Percentiles rank a stretch among this genome's conserved stretches.
Conservation (phyloP, 2,329 filamentous ascomycete species). For the Cucurbitaria berberidis region DNA sequence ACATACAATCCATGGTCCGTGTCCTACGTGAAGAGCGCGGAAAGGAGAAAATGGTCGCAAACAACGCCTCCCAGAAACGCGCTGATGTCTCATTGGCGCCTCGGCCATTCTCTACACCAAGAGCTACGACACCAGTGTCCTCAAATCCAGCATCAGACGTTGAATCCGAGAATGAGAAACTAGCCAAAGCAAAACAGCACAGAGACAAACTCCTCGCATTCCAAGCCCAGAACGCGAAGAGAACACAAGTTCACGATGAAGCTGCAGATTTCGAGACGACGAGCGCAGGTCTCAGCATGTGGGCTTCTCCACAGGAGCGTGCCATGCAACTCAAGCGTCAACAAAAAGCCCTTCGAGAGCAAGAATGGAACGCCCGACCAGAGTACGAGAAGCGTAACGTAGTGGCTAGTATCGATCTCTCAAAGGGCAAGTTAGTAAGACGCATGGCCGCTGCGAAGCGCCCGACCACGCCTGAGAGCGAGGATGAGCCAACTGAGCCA, state of each 20-base stretch:
- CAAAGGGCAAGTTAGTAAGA: constrained; percentile 76
- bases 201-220: constrained; percentile 81
- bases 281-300: constrained; percentile 69
- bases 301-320: constrained; percentile 82
- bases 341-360: constrained; percentile 80
- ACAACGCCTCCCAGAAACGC: constrained; percentile 72
- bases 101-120: constrained; percentile 61
- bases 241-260: constrained; percentile 87
- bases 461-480: constrained; percentile 59
- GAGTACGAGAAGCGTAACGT: constrained; percentile 89
- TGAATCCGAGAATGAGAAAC: constrained; percentile 62
- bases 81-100: constrained; percentile 69
- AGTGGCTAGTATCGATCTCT: constrained; percentile 83
- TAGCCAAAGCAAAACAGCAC: constrained; percentile 75
- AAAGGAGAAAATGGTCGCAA: constrained; percentile 81
- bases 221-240: constrained; percentile 82
- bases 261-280: constrained; percentile 75
- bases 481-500: constrained; percentile 52
- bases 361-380: constrained; percentile 83
- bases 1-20: constrained; percentile 84
- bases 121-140: constrained; percentile 42
- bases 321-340: constrained; percentile 84
- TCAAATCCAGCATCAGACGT: constrained; percentile 47
- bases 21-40: constrained; percentile 86
- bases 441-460: constrained; percentile 68